Evolutionary conservation across 1,284 basidiomycete species (phyloP), one percentile per base, ranked within the genome.

Genomic region (Sanghuangporus weigelae): DNA sequence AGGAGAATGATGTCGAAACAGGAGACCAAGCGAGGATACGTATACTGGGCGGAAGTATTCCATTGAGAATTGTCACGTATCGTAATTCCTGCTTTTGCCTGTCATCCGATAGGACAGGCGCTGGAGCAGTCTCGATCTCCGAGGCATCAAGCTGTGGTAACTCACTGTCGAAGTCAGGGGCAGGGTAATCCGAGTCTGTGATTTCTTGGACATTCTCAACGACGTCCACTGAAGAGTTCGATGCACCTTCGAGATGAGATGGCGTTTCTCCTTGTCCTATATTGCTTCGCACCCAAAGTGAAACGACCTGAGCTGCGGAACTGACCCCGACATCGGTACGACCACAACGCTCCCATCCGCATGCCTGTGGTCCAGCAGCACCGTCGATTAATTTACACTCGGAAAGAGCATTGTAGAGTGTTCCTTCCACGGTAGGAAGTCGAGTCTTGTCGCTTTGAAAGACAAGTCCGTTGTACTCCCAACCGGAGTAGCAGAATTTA

Each of bases 21-120:
- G 96, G 94, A 3, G 95, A 95, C 96, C 96, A 99, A 3, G 93
- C 95, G 59, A 96, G 81, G n/a, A 98, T 78, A 23, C 95, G 89
- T 70, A 99, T 95, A 0, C 93, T 91, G 0, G 86, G 81, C 0
- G 96, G 97, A 0, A 99, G 86, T 46, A 97, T 80, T n/a, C 87
- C 85, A 75, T 99, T 99, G 49, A 99, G 84, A 51, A 92, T 83
- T 40, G 82, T 79, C 3, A 95, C 78, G 72, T 96, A 98, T 36
- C 87, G 84, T 60, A 93, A 80, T 72, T 96, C 96, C 63, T 73
- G 23, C 71, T 63, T 65, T 70, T 66, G 42, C 59, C n/a, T 19
- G 38, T 21, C 12, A 7, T 63, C 49, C 23, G 63, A 67, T 51
- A 67, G 60, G 36, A 69, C 8, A 46, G 57, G 39, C 16, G 68